These are phyloP conservation scores for Botryotinia convoluta DNA, from an alignment of 2,329 filamentous ascomycete species.

Conservation along the genomic window DNA sequence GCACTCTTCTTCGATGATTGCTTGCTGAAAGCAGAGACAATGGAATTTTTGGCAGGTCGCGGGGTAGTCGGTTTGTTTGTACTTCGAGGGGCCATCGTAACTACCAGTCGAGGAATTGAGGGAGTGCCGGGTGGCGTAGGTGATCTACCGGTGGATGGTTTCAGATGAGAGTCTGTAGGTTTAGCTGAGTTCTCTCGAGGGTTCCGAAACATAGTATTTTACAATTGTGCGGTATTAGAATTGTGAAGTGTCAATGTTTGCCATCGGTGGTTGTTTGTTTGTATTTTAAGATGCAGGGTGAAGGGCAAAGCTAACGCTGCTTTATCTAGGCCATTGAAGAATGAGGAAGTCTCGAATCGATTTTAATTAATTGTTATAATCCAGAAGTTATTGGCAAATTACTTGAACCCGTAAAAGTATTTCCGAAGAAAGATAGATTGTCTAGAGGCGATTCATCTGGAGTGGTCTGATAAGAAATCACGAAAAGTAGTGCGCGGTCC, in stretches of 20 bases:
- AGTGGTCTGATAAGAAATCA: neutral
- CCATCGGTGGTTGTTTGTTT: neutral
- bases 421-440: neutral
- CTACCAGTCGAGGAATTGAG: constrained; percentile 16
- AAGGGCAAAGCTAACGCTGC: neutral
- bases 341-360: neutral
- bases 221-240: neutral
- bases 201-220: constrained; percentile 51
- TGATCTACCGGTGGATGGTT: constrained; percentile 49
- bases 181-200: constrained; percentile 47
- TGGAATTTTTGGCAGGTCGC: constrained; percentile 33
- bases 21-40: constrained; percentile 23
- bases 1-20: constrained; percentile 30
- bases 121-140: constrained; percentile 47
- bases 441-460: neutral
- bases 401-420: neutral
- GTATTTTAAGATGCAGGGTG: neutral
- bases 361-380: neutral
- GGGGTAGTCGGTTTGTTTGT: constrained; percentile 37
- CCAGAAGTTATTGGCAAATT: neutral
- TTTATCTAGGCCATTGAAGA: neutral
- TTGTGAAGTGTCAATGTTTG: neutral
- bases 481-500: neutral
- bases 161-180: constrained; percentile 38
- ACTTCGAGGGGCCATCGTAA: constrained; percentile 29